These are phyloP conservation scores for Monosporozyma siamensis DNA, from an alignment of 805 yeast genomes.

Conservation along the genomic window DNA sequence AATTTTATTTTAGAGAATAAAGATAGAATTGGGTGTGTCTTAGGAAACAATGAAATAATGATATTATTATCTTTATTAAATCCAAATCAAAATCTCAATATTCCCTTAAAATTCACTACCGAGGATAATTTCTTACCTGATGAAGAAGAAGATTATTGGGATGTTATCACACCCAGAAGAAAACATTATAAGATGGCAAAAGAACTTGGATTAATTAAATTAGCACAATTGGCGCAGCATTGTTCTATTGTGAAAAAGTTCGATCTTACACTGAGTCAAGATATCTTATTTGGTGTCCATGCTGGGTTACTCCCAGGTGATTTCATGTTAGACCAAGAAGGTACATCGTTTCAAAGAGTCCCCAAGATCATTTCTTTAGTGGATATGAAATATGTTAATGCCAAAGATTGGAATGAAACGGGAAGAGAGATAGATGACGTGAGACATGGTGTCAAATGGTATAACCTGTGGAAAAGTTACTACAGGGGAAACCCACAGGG, in stretches of 20 bases:
- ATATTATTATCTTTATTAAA: constrained; percentile 45
- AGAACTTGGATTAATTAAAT: constrained; percentile 14
- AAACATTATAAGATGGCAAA: constrained; percentile 16
- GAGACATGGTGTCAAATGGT: constrained; percentile 39
- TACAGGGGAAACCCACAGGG: constrained; percentile 7
- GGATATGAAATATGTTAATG: constrained; percentile 59
- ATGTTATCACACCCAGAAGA: constrained; percentile 10
- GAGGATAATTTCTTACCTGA: constrained; percentile 12
- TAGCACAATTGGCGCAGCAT: constrained; percentile 13
- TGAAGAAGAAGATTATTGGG: constrained; percentile 5
- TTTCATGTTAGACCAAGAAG: constrained; percentile 16
- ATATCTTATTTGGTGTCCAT: constrained; percentile 58
- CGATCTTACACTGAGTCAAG: constrained; percentile 10
- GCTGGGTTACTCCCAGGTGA: constrained; percentile 72
- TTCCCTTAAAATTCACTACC: constrained; percentile 5
- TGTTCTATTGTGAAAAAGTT: constrained; percentile 17
- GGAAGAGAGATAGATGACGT: constrained; percentile 18
- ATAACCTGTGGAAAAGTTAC: constrained; percentile 41
- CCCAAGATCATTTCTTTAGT: constrained; percentile 45
- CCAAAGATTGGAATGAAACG: constrained; percentile 46
- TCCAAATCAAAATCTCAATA: constrained; percentile 5
- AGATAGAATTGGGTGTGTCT: constrained; percentile 49
- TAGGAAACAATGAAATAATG: constrained; percentile 85
- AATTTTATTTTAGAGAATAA: constrained; percentile 45
- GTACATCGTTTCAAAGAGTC: constrained; percentile 32